Conservation (phyloP, 1,284 basidiomycete genomes). For the Ustilago hordei region DNA sequence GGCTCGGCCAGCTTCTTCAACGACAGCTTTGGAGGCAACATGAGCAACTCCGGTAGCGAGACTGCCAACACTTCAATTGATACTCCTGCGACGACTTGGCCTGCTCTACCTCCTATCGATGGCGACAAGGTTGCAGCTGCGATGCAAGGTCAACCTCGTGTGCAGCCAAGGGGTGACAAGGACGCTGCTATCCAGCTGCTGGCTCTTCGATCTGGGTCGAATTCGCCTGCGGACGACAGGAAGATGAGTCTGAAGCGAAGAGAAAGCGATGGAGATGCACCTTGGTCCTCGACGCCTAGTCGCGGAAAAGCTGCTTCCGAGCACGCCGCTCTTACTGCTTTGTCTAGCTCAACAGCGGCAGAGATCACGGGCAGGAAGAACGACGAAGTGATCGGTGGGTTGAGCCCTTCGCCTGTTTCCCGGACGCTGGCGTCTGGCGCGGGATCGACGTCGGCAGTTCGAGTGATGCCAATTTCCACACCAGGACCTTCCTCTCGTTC, state of each 20-base stretch:
- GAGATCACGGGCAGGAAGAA: slow-evolving; percentile 15
- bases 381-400: slow-evolving; percentile 14
- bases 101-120: slow-evolving; percentile 28
- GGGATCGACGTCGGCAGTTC: slow-evolving; percentile 14
- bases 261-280: slow-evolving; percentile 28
- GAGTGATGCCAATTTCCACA: slow-evolving; percentile 36
- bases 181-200: slow-evolving; percentile 52
- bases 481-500: slow-evolving; percentile 25
- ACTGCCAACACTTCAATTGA: slow-evolving; percentile 45
- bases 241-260: slow-evolving; percentile 31
- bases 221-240: slow-evolving; percentile 47
- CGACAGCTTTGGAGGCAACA: slow-evolving; percentile 45
- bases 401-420: slow-evolving; percentile 44
- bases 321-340: slow-evolving; percentile 43
- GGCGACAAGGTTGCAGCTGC: slow-evolving; percentile 15
- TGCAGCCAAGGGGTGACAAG: slow-evolving; percentile 39
- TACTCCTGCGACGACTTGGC: slow-evolving; percentile 43
- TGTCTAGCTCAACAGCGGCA: slow-evolving; percentile 33
- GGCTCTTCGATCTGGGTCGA: slow-evolving; percentile 47
- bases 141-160: slow-evolving; percentile 6
- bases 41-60: slow-evolving; percentile 44
- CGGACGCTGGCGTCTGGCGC: slow-evolving; percentile 28
- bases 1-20: slow-evolving; percentile 48
- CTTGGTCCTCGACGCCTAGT: slow-evolving; percentile 45
- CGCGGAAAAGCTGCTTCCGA: slow-evolving; percentile 24